phyloP scores from a whole-genome alignment of 768 basidiomycete genomes.

The Pseudohyphozyma bogoriensis region DNA sequence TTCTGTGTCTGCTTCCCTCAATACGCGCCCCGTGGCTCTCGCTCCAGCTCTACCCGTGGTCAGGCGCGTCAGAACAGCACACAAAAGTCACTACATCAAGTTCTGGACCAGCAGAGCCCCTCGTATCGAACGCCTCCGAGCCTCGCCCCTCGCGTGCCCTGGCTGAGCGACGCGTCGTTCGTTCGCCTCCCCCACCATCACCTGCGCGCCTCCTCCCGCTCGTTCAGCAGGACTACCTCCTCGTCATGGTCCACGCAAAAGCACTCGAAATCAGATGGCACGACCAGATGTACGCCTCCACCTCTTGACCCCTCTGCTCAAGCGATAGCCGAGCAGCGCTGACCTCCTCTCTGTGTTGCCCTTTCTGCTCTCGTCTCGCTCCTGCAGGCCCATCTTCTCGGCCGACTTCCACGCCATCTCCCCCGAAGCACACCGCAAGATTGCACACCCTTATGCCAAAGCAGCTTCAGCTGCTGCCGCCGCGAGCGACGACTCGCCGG shows the following conservation, averaged over 20 bases:
- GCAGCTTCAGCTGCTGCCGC: not conserved
- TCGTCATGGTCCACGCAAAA: slow-evolving; percentile 71
- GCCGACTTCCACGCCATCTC: slow-evolving; percentile 87
- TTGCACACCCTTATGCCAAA: slow-evolving; percentile 33
- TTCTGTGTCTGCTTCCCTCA: no score
- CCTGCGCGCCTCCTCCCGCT: no score
- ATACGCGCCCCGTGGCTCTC: no score
- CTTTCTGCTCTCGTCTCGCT: not conserved
- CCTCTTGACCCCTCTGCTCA: not conserved
- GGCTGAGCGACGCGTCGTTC: no score
- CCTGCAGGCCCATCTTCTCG: slow-evolving; percentile 73
- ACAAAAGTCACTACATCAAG: no score
- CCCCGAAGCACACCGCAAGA: slow-evolving; percentile 42
- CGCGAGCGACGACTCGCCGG: slow-evolving; percentile 38
- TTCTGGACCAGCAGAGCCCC: no score
- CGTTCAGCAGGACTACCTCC: no score
- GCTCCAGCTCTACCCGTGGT: no score
- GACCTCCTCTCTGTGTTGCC: not conserved
- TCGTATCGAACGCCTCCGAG: no score
- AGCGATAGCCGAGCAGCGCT: not conserved
- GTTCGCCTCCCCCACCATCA: no score
- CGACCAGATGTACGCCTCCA: slow-evolving; percentile 47
- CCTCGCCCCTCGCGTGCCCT: no score
- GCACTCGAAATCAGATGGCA: slow-evolving; percentile 95
- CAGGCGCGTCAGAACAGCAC: no score